Conservation (phyloP, 2,329 filamentous ascomycete species). For the Alternaria viburni region DNA sequence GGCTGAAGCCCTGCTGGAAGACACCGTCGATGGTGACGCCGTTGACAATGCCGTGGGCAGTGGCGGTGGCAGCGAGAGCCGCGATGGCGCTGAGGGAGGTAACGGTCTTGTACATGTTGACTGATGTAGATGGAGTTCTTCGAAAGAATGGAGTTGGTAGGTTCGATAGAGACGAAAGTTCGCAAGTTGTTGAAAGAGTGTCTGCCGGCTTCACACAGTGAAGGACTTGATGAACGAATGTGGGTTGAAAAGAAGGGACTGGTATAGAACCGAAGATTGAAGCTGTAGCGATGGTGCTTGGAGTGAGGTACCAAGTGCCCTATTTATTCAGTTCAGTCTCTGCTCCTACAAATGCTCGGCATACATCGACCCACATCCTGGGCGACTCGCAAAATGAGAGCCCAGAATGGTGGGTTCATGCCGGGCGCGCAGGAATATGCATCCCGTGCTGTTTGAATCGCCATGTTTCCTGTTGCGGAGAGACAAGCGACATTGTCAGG, state of each 20-base stretch:
- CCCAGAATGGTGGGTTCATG: conserved; percentile 19
- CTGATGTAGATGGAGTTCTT: conserved; percentile 8
- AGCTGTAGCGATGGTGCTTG: conserved; percentile 33
- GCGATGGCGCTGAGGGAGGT: conserved; percentile 35
- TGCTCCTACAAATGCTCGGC: background rate
- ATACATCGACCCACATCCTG: background rate
- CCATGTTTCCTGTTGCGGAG: conserved; percentile 16
- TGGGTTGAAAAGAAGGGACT: conserved; percentile 37
- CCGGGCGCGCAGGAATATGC: conserved; percentile 20
- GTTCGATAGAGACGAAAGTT: conserved; percentile 30
- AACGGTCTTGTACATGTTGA: conserved; percentile 40
- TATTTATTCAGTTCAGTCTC: conserved; percentile 30
- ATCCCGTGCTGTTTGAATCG: conserved; percentile 14
- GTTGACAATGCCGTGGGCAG: conserved; percentile 56
- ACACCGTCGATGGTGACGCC: conserved; percentile 56
- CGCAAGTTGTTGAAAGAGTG: conserved; percentile 33
- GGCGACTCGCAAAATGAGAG: conserved; percentile 10
- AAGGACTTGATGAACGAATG: conserved; percentile 38
- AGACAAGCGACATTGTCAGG: conserved; percentile 36
- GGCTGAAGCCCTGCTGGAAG: conserved; percentile 54
- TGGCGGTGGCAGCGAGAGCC: conserved; percentile 49
- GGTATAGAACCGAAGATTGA: conserved; percentile 30
- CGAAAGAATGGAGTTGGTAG: conserved; percentile 15
- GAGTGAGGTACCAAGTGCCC: conserved; percentile 10
- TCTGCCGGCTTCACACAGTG: conserved; percentile 43